Conservation (phyloP, 257 asterid genomes). For the Przewalskia tangutica region DNA sequence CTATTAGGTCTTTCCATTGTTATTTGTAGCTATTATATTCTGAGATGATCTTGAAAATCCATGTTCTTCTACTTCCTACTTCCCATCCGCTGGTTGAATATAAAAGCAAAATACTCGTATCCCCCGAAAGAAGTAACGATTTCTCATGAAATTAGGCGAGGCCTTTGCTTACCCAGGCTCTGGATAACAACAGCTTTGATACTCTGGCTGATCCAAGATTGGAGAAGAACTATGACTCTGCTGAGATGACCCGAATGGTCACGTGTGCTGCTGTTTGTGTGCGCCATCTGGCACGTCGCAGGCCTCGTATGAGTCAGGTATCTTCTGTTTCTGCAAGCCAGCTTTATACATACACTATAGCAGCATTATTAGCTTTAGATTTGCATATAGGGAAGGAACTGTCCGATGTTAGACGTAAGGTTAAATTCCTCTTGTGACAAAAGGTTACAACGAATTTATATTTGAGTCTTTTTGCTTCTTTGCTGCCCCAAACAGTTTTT, state of each 20-base stretch:
- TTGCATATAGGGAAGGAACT: neutral
- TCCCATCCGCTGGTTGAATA: neutral
- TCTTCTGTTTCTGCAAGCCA: neutral
- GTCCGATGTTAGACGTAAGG: neutral
- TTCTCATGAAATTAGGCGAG: constrained; percentile 51
- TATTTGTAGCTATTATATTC: too few relatives aligned
- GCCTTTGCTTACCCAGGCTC: constrained; percentile 71
- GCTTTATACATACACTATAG: neutral
- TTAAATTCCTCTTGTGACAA: neutral
- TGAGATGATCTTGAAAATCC: too few relatives aligned
- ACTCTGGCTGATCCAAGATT: constrained; percentile 62
- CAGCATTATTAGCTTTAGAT: neutral
- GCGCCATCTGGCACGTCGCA: constrained; percentile 72
- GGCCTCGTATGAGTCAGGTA: constrained; percentile 89
- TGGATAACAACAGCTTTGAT: constrained; percentile 47
- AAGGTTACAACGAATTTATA: neutral
- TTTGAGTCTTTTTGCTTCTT: too few relatives aligned
- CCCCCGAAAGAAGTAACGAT: neutral
- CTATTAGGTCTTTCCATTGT: neutral
- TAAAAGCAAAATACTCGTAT: neutral
- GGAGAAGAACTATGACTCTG: constrained; percentile 42
- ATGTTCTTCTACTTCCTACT: too few relatives aligned
- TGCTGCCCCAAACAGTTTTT: too few relatives aligned
- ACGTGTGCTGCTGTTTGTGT: constrained; percentile 80
- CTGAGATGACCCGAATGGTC: constrained; percentile 73